Evolutionary conservation across 495 filamentous ascomycete species (phyloP), one percentile per base, ranked within the genome.

Genomic region (Talaromyces thailandensis): DNA sequence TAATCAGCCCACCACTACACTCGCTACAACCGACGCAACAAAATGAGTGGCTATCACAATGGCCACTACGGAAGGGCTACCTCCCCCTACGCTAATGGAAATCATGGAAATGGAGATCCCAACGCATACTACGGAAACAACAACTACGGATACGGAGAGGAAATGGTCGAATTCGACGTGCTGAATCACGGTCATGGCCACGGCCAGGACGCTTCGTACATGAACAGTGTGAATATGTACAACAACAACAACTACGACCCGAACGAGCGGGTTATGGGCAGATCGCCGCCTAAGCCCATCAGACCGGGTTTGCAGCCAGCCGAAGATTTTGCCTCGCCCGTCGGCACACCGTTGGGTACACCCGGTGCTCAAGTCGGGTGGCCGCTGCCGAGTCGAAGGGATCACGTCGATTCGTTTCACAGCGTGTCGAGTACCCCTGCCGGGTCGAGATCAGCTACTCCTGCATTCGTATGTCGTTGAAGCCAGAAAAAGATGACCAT

Each of bases 401-500:
- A 29, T 35, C 55, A 57, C 18, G 28, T 45, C 12, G 59, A 61
- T 57, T 62, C 40, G 66, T 69, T 32, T 62, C 60, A 21, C 56
- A 67, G 9, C 65, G 67, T 5, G 68, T 64, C 67, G 16, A 66
- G 64, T 45, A 64, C 68, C 6, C 70, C 68, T 0, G 68, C 63
- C 24, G 71, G 69, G 25, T 73, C 71, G 16, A 68, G 71, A 7
- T 73, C 71, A 18, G 65, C 68, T 25, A 72, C 71, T 9, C 71
- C 71, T 12, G 70, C 68, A 53, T 56, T 73, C 61, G 71, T 73
- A 70, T 48, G 66, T 32, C 7, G 5, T 32, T 32, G 4, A 32
- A 32, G 2, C 31, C 25, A 12, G 25, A 3, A 58, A 31, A 3
- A 31, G n/a, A 16, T 29, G 26, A 23, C 51, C 11, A 16, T 11